These are phyloP conservation scores for Dittrichia graveolens DNA, from an alignment of 129 eudicot genomes.

Conservation along the genomic window DNA sequence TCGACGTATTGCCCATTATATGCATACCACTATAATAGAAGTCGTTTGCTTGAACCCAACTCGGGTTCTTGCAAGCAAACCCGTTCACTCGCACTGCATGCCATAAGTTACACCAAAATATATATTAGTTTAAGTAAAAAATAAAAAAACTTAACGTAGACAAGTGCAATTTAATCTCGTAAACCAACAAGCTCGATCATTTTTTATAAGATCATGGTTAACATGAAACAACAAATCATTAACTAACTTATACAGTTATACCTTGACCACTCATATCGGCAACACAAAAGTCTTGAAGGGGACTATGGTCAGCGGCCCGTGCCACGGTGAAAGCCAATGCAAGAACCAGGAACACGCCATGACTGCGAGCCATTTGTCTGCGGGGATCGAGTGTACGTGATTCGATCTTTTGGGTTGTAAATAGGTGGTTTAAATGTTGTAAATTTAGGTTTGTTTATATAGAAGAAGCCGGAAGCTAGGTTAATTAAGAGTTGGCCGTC, in stretches of 20 bases:
- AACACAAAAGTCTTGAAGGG: constrained; percentile 53
- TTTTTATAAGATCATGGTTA: background rate
- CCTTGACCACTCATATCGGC: constrained; percentile 39
- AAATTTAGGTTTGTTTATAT: constrained; percentile 25
- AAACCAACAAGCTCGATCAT: background rate
- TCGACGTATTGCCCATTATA: constrained; percentile 36
- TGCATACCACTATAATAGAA: constrained; percentile 37
- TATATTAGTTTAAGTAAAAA: background rate
- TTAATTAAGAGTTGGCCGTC: constrained; percentile 31
- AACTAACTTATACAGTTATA: background rate
- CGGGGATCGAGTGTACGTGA: background rate
- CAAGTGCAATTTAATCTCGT: background rate
- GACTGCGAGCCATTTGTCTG: constrained; percentile 20
- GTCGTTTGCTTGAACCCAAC: constrained; percentile 28
- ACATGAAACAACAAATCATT: background rate
- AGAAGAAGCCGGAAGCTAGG: background rate
- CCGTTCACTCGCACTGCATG: constrained; percentile 37
- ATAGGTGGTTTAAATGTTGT: constrained; percentile 21
- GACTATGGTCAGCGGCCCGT: constrained; percentile 44
- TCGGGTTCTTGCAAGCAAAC: constrained; percentile 37
- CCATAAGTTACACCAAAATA: constrained; percentile 5
- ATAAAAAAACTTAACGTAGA: background rate
- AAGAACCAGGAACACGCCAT: constrained; percentile 13
- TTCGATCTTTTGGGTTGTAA: background rate
- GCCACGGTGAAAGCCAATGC: constrained; percentile 24